These are phyloP conservation scores for Venturia asperata DNA, from an alignment of 2,329 filamentous ascomycete species.

Conservation along the genomic window DNA sequence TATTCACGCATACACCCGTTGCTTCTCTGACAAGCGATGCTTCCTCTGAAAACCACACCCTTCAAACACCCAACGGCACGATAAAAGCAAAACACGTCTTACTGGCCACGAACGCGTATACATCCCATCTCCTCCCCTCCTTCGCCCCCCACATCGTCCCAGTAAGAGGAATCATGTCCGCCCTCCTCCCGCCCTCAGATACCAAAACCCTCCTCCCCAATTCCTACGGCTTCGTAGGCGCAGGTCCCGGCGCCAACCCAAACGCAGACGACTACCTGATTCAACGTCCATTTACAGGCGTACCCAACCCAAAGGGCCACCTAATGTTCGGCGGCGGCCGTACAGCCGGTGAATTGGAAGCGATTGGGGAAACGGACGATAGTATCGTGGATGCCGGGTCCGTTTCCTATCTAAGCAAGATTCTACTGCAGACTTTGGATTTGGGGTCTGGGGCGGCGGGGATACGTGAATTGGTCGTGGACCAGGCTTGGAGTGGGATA, in stretches of 20 bases:
- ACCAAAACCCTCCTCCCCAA: slow-evolving; percentile 38
- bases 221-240: slow-evolving; percentile 57
- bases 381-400: slow-evolving; percentile 50
- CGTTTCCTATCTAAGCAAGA: slow-evolving; percentile 48
- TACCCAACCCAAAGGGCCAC: slow-evolving; percentile 43
- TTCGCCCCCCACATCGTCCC: slow-evolving; percentile 70
- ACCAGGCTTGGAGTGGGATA: slow-evolving; percentile 63
- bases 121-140: slow-evolving; percentile 62
- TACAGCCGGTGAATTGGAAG: slow-evolving; percentile 36
- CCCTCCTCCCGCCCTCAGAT: slow-evolving; percentile 53
- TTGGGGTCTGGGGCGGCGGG: slow-evolving; percentile 32
- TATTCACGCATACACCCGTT: slow-evolving; percentile 68
- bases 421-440: slow-evolving; percentile 33
- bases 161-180: slow-evolving; percentile 64
- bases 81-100: slow-evolving; percentile 59
- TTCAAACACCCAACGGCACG: slow-evolving; percentile 63
- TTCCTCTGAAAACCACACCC: slow-evolving; percentile 19
- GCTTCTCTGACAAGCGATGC: slow-evolving; percentile 23
- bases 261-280: slow-evolving; percentile 63
- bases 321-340: slow-evolving; percentile 68
- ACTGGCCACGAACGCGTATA: slow-evolving; percentile 79
- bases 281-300: slow-evolving; percentile 51
- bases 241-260: slow-evolving; percentile 11
- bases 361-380: slow-evolving; percentile 55
- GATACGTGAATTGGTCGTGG: slow-evolving; percentile 40